phyloP scores from a whole-genome alignment of 2,329 filamentous ascomycete genomes.

The Gnomoniopsis sp. region DNA sequence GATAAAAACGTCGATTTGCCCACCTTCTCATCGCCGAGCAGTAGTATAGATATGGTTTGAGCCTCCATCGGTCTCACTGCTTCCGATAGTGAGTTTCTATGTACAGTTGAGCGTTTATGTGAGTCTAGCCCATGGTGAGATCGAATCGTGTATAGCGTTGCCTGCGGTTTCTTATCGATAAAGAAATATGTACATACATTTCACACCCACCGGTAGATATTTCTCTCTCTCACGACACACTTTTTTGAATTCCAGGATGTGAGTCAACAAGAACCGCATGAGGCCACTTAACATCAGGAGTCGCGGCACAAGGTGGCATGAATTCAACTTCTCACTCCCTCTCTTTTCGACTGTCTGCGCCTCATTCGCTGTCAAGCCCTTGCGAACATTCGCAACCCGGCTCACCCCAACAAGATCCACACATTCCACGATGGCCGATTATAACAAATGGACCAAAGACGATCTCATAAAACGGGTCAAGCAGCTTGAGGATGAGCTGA shows the following conservation, averaged over 20 bases:
- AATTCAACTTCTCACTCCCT: not conserved
- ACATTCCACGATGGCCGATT: slow-evolving; percentile 32
- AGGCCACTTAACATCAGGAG: not conserved
- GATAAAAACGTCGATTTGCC: slow-evolving; percentile 62
- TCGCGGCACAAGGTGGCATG: slow-evolving; percentile 10
- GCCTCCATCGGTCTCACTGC: slow-evolving; percentile 39
- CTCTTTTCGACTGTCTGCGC: not conserved
- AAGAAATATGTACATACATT: slow-evolving; percentile 11
- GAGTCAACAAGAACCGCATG: slow-evolving; percentile 8
- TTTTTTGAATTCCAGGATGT: not conserved
- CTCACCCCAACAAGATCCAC: not conserved
- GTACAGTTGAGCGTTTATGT: not conserved
- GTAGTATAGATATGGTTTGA: slow-evolving; percentile 48
- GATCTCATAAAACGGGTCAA: slow-evolving; percentile 66
- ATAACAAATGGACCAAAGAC: slow-evolving; percentile 65
- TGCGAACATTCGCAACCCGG: not conserved
- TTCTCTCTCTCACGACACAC: not conserved
- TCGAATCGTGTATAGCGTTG: no score
- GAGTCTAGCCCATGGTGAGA: no score
- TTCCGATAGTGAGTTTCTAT: not conserved
- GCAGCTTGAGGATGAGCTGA: slow-evolving; percentile 64
- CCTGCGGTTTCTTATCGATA: slow-evolving; percentile 18
- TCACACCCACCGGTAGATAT: not conserved
- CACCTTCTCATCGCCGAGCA: slow-evolving; percentile 57
- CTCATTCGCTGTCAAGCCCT: not conserved